Evolutionary conservation across 2,329 filamentous ascomycete species (phyloP).

Genomic region (Colletotrichum acutatum): DNA sequence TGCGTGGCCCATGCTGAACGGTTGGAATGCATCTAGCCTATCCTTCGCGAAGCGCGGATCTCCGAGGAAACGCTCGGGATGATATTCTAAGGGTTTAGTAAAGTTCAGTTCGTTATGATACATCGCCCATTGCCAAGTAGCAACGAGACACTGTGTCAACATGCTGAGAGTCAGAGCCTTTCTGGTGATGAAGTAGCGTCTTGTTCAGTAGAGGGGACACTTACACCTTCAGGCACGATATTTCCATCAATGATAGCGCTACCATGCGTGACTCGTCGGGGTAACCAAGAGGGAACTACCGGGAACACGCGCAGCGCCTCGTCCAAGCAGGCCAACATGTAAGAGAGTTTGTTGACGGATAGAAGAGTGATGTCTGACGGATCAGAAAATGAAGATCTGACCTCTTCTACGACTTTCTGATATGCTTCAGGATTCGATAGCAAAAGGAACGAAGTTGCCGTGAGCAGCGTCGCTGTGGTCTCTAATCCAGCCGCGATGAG

Average conservation of each 20-base stretch:
- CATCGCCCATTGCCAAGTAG: slow-evolving; percentile 4
- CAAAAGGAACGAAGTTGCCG: slow-evolving; percentile 53
- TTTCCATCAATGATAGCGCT: slow-evolving; percentile 44
- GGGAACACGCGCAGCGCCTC: slow-evolving; percentile 52
- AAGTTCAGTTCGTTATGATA: slow-evolving; percentile 46
- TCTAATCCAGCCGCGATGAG: slow-evolving; percentile 52
- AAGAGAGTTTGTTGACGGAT: slow-evolving; percentile 44
- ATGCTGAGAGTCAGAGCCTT: neutral
- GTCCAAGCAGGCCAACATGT: slow-evolving; percentile 52
- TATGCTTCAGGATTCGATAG: slow-evolving; percentile 42
- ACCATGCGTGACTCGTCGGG: slow-evolving; percentile 42
- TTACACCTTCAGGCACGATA: slow-evolving; percentile 47
- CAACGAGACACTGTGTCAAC: neutral
- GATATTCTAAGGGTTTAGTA: slow-evolving; percentile 53
- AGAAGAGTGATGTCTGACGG: slow-evolving; percentile 50
- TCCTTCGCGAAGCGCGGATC: slow-evolving; percentile 42
- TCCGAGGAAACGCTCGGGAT: slow-evolving; percentile 56
- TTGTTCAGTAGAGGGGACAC: slow-evolving; percentile 32
- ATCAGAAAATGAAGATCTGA: slow-evolving; percentile 48
- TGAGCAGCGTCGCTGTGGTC: slow-evolving; percentile 55
- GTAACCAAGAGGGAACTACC: slow-evolving; percentile 38
- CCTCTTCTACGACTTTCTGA: slow-evolving; percentile 47
- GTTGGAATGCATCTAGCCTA: slow-evolving; percentile 54
- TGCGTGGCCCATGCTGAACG: slow-evolving; percentile 58
- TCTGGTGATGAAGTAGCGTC: neutral